phyloP scores from a whole-genome alignment of 179 eudicot genomes.

The Actinidia arguta region DNA sequence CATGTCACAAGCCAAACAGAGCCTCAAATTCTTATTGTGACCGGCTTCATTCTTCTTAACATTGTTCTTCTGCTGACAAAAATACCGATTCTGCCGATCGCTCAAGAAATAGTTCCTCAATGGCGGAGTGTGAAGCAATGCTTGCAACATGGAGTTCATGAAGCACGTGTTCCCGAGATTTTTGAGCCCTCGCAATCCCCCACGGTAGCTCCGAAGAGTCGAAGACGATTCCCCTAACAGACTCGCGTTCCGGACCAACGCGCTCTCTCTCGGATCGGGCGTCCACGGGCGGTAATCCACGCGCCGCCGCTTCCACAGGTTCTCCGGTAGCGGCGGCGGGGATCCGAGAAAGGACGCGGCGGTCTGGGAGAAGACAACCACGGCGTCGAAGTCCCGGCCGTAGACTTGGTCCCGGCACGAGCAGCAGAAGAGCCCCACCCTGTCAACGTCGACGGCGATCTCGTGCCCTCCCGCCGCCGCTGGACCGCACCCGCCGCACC shows the following conservation, averaged over 20 bases:
- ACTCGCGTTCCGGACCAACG: constrained; percentile 37
- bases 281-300: constrained; percentile 64
- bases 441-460: constrained; percentile 64
- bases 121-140: constrained; percentile 77
- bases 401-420: constrained; percentile 59
- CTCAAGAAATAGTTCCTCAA: constrained; percentile 72
- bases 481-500: constrained; percentile 42
- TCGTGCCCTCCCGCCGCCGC: constrained; percentile 30
- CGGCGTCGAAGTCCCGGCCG: constrained; percentile 50
- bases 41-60: constrained; percentile 17
- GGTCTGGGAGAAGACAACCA: constrained; percentile 39
- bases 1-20: constrained; percentile 81
- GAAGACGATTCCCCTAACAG: constrained; percentile 24
- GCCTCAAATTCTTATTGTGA: constrained; percentile 29
- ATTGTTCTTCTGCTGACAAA: constrained; percentile 40
- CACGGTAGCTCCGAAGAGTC: constrained; percentile 37
- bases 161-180: constrained; percentile 81
- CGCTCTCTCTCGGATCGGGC: constrained; percentile 48
- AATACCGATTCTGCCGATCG: constrained; percentile 63
- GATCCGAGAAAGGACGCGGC: constrained; percentile 20
- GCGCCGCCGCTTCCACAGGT: constrained; percentile 60
- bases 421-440: constrained; percentile 69
- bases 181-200: constrained; percentile 72
- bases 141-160: constrained; percentile 83
- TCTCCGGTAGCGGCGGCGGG: constrained; percentile 35